A percentile compares a stretch with the other conserved stretches of the same genome.
Evolutionary conservation across 75 land plant species (phyloP).

Genomic region (Cunninghamia lanceolata): DNA sequence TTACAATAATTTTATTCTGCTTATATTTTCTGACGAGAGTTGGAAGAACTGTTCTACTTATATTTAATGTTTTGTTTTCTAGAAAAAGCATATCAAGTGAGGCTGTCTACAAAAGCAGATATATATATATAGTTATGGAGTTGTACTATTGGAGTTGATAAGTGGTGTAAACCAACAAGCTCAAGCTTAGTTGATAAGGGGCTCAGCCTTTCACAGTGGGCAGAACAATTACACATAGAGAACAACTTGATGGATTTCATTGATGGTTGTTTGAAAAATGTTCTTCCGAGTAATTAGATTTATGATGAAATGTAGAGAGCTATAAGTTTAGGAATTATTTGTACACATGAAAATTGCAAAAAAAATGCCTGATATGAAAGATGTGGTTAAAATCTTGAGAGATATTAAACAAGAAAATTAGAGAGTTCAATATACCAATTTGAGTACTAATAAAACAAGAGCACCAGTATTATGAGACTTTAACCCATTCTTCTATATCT

Average conservation of each 20-base stretch:
- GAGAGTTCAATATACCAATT: not conserved
- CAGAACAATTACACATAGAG: not conserved
- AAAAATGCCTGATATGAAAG: not conserved
- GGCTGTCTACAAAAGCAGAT: not conserved
- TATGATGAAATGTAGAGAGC: not conserved
- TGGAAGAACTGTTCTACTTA: no score
- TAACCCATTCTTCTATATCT: no score
- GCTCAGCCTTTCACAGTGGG: not conserved
- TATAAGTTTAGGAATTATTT: no score
- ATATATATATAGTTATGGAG: no score
- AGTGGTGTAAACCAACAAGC: not conserved
- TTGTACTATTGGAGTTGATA: not conserved
- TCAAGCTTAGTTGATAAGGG: not conserved
- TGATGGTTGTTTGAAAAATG: not conserved
- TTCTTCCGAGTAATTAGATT: no score
- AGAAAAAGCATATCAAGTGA: not conserved
- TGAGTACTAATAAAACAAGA: no score
- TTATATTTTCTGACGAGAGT: no score
- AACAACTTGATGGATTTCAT: not conserved
- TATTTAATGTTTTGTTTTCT: no score
- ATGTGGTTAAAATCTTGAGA: not conserved
- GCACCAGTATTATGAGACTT: no score
- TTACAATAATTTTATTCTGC: no score
- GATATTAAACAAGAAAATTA: no score
- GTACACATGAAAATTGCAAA: not conserved